These are phyloP conservation scores for Colletotrichum theobromicola DNA, from an alignment of 2,329 filamentous ascomycete species.

Conservation along the genomic window DNA sequence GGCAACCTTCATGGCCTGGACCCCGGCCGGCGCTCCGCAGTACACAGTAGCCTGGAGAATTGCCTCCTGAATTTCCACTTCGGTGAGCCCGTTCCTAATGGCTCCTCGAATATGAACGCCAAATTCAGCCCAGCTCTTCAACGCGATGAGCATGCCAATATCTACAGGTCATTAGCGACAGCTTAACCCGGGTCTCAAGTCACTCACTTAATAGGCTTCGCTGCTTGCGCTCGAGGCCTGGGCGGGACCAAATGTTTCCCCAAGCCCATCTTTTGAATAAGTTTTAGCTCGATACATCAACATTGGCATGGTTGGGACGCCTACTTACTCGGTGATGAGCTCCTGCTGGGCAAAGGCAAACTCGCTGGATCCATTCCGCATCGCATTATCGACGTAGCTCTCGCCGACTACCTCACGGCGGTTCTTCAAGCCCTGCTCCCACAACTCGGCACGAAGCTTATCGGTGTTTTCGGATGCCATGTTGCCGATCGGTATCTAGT, in stretches of 20 bases:
- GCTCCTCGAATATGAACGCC: conserved; percentile 66
- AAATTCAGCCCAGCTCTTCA: conserved; percentile 64
- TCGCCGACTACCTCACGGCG: conserved; percentile 64
- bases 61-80: conserved; percentile 60
- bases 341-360: conserved; percentile 66
- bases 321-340: conserved; percentile 59
- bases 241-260: conserved; percentile 67
- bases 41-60: conserved; percentile 48
- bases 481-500: not conserved
- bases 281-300: not conserved
- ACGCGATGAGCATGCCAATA: conserved; percentile 67
- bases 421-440: conserved; percentile 63
- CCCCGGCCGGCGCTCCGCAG: conserved; percentile 43
- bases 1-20: conserved; percentile 38
- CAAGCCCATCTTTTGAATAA: conserved; percentile 46
- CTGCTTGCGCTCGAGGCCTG: conserved; percentile 64
- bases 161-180: conserved; percentile 30
- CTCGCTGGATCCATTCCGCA: conserved; percentile 57
- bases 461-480: conserved; percentile 10
- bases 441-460: conserved; percentile 44
- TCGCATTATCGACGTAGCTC: conserved; percentile 60
- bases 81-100: conserved; percentile 63
- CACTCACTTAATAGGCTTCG: conserved; percentile 55
- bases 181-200: not conserved
- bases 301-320: no score